Conservation (phyloP, 805 yeast species). For the Candida namnaoensis region DNA sequence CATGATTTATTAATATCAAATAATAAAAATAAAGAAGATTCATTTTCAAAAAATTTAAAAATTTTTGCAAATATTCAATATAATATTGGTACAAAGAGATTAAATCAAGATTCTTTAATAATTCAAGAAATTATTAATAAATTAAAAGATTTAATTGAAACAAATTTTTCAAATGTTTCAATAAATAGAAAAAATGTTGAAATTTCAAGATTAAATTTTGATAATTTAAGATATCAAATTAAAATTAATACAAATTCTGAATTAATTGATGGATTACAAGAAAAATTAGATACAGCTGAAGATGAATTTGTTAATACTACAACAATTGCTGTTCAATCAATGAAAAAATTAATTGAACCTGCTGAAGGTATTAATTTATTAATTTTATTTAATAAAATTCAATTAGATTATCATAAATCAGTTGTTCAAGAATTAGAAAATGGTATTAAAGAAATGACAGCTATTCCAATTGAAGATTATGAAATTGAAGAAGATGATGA, state of each 20-base stretch:
- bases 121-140: slow-evolving; percentile 50
- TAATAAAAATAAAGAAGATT: slow-evolving; percentile 16
- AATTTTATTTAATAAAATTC: slow-evolving; percentile 61
- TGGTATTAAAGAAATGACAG: slow-evolving; percentile 34
- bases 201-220: slow-evolving; percentile 60
- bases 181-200: slow-evolving; percentile 63
- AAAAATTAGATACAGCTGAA: slow-evolving; percentile 44
- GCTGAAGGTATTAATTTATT: slow-evolving; percentile 54
- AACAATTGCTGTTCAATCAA: slow-evolving; percentile 67
- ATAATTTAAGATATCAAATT: slow-evolving; percentile 54
- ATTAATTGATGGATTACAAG: slow-evolving; percentile 11
- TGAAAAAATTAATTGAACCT: slow-evolving; percentile 66
- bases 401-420: slow-evolving; percentile 52
- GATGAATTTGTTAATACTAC: slow-evolving; percentile 78
- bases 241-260: slow-evolving; percentile 15
- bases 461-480: slow-evolving; percentile 36
- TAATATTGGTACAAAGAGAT: slow-evolving; percentile 58
- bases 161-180: slow-evolving; percentile 52
- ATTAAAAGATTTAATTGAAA: slow-evolving; percentile 41
- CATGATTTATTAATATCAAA: slow-evolving; percentile 30
- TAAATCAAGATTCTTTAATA: slow-evolving; percentile 61
- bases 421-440: slow-evolving; percentile 39
- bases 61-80: slow-evolving; percentile 47
- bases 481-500: slow-evolving; percentile 24
- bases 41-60: slow-evolving; percentile 19